These are phyloP conservation scores for Venturiaceae sp. DNA, from an alignment of 2,329 filamentous ascomycete genomes.

Conservation along the genomic window DNA sequence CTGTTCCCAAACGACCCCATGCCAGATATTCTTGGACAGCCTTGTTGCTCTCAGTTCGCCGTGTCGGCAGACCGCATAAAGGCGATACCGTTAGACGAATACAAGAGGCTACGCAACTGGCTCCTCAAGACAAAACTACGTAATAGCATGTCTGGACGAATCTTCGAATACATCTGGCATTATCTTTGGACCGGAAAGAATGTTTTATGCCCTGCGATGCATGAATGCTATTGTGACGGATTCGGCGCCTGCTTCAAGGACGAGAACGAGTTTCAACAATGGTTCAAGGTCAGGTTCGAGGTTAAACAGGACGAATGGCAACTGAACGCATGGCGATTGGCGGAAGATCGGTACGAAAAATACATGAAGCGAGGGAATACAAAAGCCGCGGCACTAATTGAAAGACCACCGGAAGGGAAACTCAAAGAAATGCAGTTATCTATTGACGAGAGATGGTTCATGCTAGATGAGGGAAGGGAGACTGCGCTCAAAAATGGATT, in stretches of 20 bases:
- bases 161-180: constrained; percentile 58
- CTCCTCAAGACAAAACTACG: constrained; percentile 45
- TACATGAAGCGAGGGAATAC: constrained; percentile 24
- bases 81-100: constrained; percentile 41
- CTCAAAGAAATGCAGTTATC: constrained; percentile 32
- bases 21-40: constrained; percentile 44
- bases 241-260: constrained; percentile 53
- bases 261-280: constrained; percentile 37
- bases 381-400: constrained; percentile 19
- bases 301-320: constrained; percentile 31
- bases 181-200: constrained; percentile 46
- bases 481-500: constrained; percentile 41
- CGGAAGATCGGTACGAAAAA: constrained; percentile 25
- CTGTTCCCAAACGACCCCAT: constrained; percentile 38
- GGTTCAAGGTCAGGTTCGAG: constrained; percentile 34
- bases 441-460: constrained; percentile 32
- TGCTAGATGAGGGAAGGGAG: constrained; percentile 30
- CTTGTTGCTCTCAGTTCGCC: constrained; percentile 57
- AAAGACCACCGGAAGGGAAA: constrained; percentile 28
- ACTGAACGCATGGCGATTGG: constrained; percentile 31
- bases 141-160: constrained; percentile 47
- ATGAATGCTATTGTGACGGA: constrained; percentile 54
- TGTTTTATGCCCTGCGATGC: constrained; percentile 41
- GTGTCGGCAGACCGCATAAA: constrained; percentile 47
- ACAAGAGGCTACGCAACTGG: constrained; percentile 51